Base-by-base conservation (phyloP, 1,284 basidiomycete species). In the Cryptococcus sp. region DNA sequence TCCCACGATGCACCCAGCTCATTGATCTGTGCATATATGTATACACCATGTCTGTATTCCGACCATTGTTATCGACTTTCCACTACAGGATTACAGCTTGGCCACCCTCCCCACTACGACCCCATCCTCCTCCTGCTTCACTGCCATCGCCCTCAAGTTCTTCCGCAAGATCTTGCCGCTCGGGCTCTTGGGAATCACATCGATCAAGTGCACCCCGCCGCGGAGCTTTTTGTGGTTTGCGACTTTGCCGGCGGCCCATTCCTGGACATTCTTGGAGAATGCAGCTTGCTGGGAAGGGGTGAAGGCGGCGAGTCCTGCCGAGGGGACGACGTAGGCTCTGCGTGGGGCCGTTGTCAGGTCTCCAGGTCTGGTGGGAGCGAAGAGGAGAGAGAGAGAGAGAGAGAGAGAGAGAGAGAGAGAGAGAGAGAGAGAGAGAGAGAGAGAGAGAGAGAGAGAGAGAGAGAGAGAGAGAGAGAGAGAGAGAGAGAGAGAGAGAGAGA, bases 161-260 rank as follows among this genome's bases (percentile, higher is more conserved):
- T 76, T 76, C 50, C 73, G 57, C 49, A 76, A 55, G 43, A 76
- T 76, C 63, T 76, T 76, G 20, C 73, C 73, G 53, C 66, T 70
- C 1, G 73, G 72, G 16, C 65, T 69, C 59, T 81, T 81, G 2
- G 81, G 81, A 37, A 82, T 79, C 1, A 62, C 66, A 2, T 79
- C 76, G 15, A 81, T 57, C 20, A 80, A 59, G 20, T 74, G 60
- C 15, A 81, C 76, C 0, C 80, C 80, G 12, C 80, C 80, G 13
- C 75, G 63, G 7, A 82, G 65, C 20, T 69, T 64, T 66, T 81
- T 82, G 65, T 80, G 79, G 37, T 72, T 67, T 1, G 78, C 74
- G 36, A 78, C 87, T 39, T 82, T 81, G 16, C 64, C 67, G 48
- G 82, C 76, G 12, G 87, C 81, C 88, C 88, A 91, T 23, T 77